Base-by-base conservation (phyloP, 306 rosid genomes). In the Luffa aegyptiaca region DNA sequence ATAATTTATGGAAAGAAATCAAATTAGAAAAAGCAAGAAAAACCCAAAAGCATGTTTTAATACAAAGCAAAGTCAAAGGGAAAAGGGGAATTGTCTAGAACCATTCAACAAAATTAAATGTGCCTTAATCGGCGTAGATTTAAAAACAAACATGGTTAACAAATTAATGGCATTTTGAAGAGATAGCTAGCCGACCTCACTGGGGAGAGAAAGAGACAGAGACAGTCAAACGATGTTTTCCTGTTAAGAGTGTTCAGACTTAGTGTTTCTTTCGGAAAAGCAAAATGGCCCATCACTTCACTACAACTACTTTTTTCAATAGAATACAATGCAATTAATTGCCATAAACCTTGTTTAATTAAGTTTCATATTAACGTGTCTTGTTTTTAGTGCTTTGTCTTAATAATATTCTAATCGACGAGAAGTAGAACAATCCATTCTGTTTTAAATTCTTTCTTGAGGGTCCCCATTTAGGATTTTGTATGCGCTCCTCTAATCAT, bases 1-100 rank as follows among this genome's bases (percentile, higher is more conserved):
- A 72, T 83, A 83, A 79, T 46, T 74, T 61, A 18, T 76, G 75
- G 57, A 81, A 80, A 79, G 78, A 59, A 80, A 81, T 48, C 82
- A 82, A 79, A 31, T 62, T 14, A 73, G 5, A 6, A 46, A 26
- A 70, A 79, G 20, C 62, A 20, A 73, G 5, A 6, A 46, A 26
- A 70, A 45, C 44, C 0, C 49, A 66, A 66, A 66, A 66, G 74
- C 74, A 17, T 69, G 36, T 69, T 20, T 20, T 20, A 44, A 70
- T 44, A 11, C 18, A n/a, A 13, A 72, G 5, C 58, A 72, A 72
- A 72, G 77, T 72, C 58, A 72, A 72, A 69, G 16, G 13, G 31
- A 5, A 9, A 46, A 70, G 36, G 37, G 1, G 41, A 21, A 72
- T 46, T 72, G 58, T 72, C 58, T 45, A 72, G 42, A 72, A 70